Evolutionary conservation across 257 asterid genomes (phyloP), one percentile per base, ranked within the genome.

Genomic region (Ophiorrhiza pumila): DNA sequence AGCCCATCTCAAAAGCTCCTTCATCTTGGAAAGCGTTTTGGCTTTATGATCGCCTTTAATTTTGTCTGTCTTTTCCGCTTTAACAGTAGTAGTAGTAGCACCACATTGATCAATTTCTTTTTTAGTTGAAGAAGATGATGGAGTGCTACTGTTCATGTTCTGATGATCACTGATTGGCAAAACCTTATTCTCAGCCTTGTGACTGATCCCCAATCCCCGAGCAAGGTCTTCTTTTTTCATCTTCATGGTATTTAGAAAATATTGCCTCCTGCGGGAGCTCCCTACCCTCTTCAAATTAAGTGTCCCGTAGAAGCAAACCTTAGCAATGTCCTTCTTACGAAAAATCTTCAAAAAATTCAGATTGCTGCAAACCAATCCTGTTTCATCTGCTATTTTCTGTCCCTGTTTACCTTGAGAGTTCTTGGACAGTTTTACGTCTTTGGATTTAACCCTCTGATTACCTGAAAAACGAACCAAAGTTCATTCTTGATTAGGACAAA

Each of bases 1-100:
- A 39, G 92, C 94, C 96, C 98, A 88, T 83, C 81, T 87, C 29
- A 92, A 75, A 17, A 92, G 71, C 66, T 83, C 96, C 57, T 90
- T 92, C 96, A 92, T 85, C 79, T 82, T 82, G 29, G 87, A 80
- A 73, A 87, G 49, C 20, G 92, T 69, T 76, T 79, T 88, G 23
- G 52, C 75, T 64, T 84, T 85, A 35, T n/a, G n/a, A n/a, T 89
- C 86, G 13, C 84, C 89, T 37, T 85, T 81, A 0, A 47, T 60
- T 73, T 76, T 85, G 50, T 85, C 91, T 68, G 82, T 86, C 83
- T 81, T 83, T 20, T 83, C 87, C 31, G 20, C 22, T 6, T 39
- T 49, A 11, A 3, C 39, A 22, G 35, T 13, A 6, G 46, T 2
- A 47, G 67, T 55, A 32, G 46, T 50, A 14, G 43, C 68, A 3